Base-by-base conservation (phyloP, 2,329 filamentous ascomycete species). In the Hawksworthiomyces lignivorus region DNA sequence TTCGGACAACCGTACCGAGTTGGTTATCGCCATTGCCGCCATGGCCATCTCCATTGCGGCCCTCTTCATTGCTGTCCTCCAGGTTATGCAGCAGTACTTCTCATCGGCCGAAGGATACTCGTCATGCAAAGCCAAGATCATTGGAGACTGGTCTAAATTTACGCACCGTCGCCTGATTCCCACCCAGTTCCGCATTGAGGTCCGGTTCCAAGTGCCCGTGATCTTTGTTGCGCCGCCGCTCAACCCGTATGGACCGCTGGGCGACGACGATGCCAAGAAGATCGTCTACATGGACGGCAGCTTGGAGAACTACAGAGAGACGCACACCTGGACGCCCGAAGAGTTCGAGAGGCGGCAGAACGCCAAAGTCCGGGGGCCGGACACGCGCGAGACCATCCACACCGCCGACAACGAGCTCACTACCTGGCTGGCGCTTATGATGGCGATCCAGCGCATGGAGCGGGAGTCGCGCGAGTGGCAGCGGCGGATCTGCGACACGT, bases 361-460 rank as follows among this genome's bases (percentile, higher is more conserved):
- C 7, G 30, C 17, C 17, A 28, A 27, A 4, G 34, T 21, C n/a
- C 19, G 29, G 22, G 42, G 58, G 36, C 22, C 18, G 10, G 40
- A 40, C 20, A 42, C 29, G 11, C 41, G 44, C 19, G 39, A 48
- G 22, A 40, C 30, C 33, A 62, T 77, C 2, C 71, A 72, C 48
- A 77, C 73, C 1, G 70, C 73, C 8, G 72, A 77, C 48, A 75
- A 76, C 41, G 73, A 77, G 52, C 56, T 65, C 11, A 70, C 70
- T 4, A 73, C 72, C 2, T 77, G 73, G 73, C 60, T 72, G 2
- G 62, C 63, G 4, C 55, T 77, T 7, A 61, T 77, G 14, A 65
- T 64, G 8, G 64, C 67, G 6, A 53, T 75, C 0, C 72, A 77
- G 47, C 54, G 54, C 15, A 72, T 74, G 63, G 73, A 77, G 51